Evolutionary conservation across 2,329 filamentous ascomycete genomes (phyloP).

Genomic region (Xylaria polymorpha): DNA sequence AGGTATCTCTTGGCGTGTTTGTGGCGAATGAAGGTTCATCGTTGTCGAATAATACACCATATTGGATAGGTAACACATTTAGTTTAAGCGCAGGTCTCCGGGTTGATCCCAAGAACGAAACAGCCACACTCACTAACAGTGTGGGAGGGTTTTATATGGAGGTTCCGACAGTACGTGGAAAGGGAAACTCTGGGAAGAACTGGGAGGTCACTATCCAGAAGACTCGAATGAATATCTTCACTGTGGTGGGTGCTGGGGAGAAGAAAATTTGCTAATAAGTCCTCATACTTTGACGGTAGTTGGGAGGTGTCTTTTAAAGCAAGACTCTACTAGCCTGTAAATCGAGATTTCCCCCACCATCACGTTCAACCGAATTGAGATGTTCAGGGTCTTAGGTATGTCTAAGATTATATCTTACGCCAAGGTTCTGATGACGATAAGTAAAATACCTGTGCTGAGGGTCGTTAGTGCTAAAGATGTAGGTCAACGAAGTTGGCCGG

Average conservation of each 20-base stretch:
- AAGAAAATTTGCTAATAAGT: not conserved
- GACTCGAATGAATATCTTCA: slow-evolving; percentile 13
- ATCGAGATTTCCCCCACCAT: no score
- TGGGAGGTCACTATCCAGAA: slow-evolving; percentile 2
- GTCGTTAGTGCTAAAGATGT: no score
- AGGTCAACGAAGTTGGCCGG: no score
- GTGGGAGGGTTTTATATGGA: not conserved
- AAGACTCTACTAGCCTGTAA: no score
- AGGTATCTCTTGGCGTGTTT: not conserved
- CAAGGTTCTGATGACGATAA: no score
- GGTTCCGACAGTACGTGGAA: not conserved
- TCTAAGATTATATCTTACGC: no score
- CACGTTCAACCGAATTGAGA: no score
- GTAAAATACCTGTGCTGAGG: no score
- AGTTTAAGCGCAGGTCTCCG: not conserved
- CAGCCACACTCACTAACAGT: not conserved
- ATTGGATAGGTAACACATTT: not conserved
- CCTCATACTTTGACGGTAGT: not conserved
- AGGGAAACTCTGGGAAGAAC: not conserved
- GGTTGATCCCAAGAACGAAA: not conserved
- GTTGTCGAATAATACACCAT: not conserved
- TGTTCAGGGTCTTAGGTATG: no score
- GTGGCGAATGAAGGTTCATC: not conserved
- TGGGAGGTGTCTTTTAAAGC: no score
- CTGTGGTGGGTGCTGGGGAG: slow-evolving; percentile 43